These are phyloP conservation scores for Ceratocystis harringtonii DNA, from an alignment of 2,329 filamentous ascomycete genomes.

Conservation along the genomic window DNA sequence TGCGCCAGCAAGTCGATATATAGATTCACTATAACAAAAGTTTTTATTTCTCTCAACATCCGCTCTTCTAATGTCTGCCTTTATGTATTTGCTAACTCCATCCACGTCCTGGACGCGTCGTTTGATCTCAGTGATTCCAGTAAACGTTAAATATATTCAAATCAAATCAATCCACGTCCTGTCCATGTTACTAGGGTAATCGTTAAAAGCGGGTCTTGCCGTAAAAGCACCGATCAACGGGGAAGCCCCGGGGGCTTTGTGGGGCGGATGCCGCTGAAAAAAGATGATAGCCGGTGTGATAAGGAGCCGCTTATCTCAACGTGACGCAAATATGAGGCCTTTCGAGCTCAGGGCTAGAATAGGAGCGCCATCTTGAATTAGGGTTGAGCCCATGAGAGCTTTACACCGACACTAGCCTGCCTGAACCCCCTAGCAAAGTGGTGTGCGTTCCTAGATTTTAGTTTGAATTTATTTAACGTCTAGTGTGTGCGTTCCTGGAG, in stretches of 20 bases:
- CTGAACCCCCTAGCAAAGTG: neutral
- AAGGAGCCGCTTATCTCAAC: neutral
- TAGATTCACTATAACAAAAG: neutral
- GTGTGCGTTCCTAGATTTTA: neutral
- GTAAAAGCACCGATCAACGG: neutral
- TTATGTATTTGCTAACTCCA: neutral
- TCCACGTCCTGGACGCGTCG: too few relatives aligned
- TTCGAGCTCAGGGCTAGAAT: too few relatives aligned
- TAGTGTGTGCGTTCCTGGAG: neutral
- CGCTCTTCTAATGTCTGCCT: neutral
- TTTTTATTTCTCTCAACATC: neutral
- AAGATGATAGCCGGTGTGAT: neutral
- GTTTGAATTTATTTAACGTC: neutral
- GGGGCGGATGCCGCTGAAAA: neutral
- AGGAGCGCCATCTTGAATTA: neutral
- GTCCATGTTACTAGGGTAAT: too few relatives aligned
- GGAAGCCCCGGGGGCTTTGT: neutral
- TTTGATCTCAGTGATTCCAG: too few relatives aligned
- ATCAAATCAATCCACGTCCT: neutral
- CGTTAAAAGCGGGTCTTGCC: neutral
- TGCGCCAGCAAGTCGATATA: neutral
- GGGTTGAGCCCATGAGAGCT: neutral
- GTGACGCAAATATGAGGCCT: neutral
- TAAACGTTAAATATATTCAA: too few relatives aligned
- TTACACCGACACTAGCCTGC: neutral